phyloP scores from a whole-genome alignment of 495 filamentous ascomycete species.

The Aspergillus conjunctus region DNA sequence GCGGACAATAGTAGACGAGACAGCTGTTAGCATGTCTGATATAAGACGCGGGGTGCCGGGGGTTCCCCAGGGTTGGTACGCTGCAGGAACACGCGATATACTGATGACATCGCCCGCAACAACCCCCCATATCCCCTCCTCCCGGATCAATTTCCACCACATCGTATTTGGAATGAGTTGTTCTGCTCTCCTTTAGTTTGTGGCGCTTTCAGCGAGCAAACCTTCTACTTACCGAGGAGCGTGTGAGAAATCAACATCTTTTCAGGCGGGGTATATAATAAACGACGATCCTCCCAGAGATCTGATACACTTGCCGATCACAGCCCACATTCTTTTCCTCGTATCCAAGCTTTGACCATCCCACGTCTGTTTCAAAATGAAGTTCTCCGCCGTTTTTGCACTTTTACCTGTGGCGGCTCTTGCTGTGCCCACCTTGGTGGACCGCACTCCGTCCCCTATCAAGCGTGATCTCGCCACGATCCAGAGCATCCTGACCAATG shows the following conservation, averaged over 20 bases:
- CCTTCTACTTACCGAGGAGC: neutral
- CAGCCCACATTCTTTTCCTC: neutral
- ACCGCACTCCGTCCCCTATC: neutral
- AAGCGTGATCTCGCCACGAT: constrained; percentile 6
- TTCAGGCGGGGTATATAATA: no score
- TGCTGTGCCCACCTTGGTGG: constrained; percentile 4
- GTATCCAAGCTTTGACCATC: neutral
- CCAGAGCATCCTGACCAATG: constrained; percentile 6
- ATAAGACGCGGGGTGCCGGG: no score
- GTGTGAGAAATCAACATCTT: neutral
- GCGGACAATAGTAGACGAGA: no score
- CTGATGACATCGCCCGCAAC: no score
- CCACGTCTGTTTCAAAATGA: neutral
- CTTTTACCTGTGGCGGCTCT: neutral
- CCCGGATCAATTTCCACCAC: no score
- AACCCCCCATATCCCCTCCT: no score
- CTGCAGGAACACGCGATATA: no score
- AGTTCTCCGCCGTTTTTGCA: neutral
- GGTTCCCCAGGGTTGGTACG: no score
- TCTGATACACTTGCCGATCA: neutral
- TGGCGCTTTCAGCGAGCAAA: neutral
- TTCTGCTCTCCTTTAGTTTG: neutral
- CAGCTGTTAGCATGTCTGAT: no score
- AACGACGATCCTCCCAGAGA: no score
- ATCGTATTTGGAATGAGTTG: no score